Evolutionary conservation across 768 basidiomycete genomes (phyloP), one percentile per base, ranked within the genome.

Genomic region (Boletus rubropictus): DNA sequence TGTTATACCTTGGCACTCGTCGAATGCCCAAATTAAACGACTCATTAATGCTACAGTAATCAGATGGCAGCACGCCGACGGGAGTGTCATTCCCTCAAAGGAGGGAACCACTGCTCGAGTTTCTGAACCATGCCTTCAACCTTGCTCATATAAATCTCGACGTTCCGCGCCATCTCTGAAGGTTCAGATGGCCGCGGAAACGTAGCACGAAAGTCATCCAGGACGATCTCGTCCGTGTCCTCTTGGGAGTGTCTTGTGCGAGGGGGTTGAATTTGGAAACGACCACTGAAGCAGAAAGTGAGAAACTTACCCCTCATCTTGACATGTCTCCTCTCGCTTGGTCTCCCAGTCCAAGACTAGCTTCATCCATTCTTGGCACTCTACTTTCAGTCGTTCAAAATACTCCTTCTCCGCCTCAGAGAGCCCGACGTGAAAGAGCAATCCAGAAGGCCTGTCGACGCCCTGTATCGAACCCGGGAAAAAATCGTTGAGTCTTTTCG

Each of bases 391-490:
- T 18, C 24, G 48, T 37, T 18, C 40, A 37, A 66, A 49, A 31
- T 40, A 44, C n/a, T 11, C 38, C 33, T 49, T 60, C 32, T 66
- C 65, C 3, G 51, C 50, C 3, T 58, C 52, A 8, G 53, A 56
- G 10, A 66, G 54, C 43, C 52, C 54, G 1, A 36, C 15, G 11
- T 67, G 64, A 21, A 67, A 61, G 17, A 52, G 44, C 20, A 59
- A 17, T 15, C 46, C 44, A 3, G 65, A 65, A 2, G 58, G 53
- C 27, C 20, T 21, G 7, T 52, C 18, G 2, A 24, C 1, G 17
- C 45, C 53, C 7, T 45, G 28, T 1, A 67, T 25, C n/a, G 50
- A 63, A 7, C 59, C 61, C 7, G 63, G 65, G 31, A 66, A 67
- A 37, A 62, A 57, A 42, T 65, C 54, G 5, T 61, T 56, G 25